phyloP scores from a whole-genome alignment of 2,329 filamentous ascomycete species.

The Pseudogymnoascus sp. region DNA sequence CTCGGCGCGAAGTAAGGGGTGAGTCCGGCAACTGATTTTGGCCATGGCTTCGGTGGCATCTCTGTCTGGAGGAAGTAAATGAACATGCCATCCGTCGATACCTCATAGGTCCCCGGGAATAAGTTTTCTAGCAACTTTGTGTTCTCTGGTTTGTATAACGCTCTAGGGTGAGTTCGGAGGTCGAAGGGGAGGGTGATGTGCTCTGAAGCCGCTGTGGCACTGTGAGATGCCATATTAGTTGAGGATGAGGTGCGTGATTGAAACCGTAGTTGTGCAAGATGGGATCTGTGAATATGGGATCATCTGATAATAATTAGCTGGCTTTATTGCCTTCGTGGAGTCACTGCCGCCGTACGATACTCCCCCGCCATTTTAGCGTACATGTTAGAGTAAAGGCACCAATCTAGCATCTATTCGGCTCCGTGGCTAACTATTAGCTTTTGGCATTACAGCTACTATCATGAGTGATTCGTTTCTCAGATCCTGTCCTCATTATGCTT shows the following conservation, averaged over 20 bases:
- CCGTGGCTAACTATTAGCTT: neutral
- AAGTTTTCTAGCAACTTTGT: neutral
- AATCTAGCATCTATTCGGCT: neutral
- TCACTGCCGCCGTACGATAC: neutral
- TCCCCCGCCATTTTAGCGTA: neutral
- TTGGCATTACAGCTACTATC: neutral
- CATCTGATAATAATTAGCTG: neutral
- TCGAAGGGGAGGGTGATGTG: no score
- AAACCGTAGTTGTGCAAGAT: neutral
- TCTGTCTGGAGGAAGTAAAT: neutral
- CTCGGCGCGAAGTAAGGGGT: neutral
- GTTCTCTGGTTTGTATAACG: neutral
- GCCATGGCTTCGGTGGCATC: constrained; percentile 6
- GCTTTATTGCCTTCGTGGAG: neutral
- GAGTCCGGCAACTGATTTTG: neutral
- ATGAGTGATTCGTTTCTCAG: neutral
- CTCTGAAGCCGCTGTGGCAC: neutral
- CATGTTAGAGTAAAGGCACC: neutral
- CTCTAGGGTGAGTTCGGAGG: neutral
- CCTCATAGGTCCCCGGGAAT: neutral
- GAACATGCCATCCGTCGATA: neutral
- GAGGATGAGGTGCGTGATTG: neutral
- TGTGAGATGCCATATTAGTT: neutral
- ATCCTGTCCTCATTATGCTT: neutral
- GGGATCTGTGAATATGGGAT: neutral